These are phyloP conservation scores for Plectosphaerella sp. DNA, from an alignment of 2,329 filamentous ascomycete species.

Conservation along the genomic window DNA sequence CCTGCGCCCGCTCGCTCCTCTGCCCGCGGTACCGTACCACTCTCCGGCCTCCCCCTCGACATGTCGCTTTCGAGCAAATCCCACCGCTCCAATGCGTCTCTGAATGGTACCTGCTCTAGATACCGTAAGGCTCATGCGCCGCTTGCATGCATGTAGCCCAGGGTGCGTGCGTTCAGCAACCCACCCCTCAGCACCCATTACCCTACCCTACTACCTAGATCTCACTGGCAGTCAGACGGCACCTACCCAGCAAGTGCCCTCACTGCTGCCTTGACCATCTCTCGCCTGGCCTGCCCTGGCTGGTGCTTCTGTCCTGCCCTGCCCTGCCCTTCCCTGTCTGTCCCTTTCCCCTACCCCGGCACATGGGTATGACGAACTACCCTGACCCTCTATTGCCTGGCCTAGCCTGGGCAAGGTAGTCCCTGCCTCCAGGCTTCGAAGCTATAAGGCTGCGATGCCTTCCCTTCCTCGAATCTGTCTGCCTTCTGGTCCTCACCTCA, in stretches of 20 bases:
- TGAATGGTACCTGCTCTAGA: too few species aligned
- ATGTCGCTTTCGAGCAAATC: too few species aligned
- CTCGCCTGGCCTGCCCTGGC: slow-evolving; percentile 7
- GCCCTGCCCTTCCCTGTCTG: slow-evolving; percentile 8
- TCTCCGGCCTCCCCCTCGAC: neutral
- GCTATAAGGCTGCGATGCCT: slow-evolving; percentile 54
- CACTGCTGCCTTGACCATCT: slow-evolving; percentile 3
- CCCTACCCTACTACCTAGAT: neutral
- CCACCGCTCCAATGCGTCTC: too few species aligned
- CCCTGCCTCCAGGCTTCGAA: slow-evolving; percentile 30
- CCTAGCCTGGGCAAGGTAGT: neutral
- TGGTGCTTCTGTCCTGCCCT: too few species aligned
- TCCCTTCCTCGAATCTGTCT: slow-evolving; percentile 24
- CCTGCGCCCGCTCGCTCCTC: neutral
- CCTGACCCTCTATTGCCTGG: neutral
- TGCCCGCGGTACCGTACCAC: neutral
- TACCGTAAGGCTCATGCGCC: neutral
- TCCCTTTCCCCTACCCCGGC: slow-evolving; percentile 16
- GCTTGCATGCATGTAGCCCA: neutral
- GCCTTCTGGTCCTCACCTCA: slow-evolving; percentile 10
- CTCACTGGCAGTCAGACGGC: slow-evolving; percentile 1
- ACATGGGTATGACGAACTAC: slow-evolving; percentile 19
- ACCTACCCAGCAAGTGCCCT: neutral
- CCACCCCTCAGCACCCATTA: neutral
- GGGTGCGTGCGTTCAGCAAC: neutral